Evolutionary conservation across 352 stramenopile genomes (phyloP).

Genomic region (Globisporangium solare): DNA sequence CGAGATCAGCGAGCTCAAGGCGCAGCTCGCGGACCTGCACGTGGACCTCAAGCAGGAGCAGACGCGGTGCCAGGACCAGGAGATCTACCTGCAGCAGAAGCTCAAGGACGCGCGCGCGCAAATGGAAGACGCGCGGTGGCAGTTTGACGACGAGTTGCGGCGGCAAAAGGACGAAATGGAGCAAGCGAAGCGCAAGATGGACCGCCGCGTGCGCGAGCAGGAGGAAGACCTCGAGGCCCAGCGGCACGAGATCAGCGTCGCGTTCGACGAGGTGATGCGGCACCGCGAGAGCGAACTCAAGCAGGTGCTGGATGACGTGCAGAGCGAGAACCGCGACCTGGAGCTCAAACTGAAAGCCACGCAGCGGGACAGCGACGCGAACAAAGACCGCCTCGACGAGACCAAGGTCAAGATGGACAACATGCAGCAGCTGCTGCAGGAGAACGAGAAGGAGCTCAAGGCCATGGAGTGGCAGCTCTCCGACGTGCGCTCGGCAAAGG

Average conservation of each 20-base stretch:
- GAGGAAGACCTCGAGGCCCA: constrained; percentile 76
- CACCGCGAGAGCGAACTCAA: constrained; percentile 63
- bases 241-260: constrained; percentile 62
- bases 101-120: constrained; percentile 69
- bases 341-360: constrained; percentile 55
- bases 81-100: constrained; percentile 60
- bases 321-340: constrained; percentile 42
- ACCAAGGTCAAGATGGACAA: constrained; percentile 66
- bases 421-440: constrained; percentile 46
- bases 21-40: constrained; percentile 47
- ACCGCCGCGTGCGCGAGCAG: constrained; percentile 61
- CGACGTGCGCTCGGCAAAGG: constrained; percentile 50
- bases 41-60: constrained; percentile 45
- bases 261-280: constrained; percentile 77
- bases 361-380: constrained; percentile 35
- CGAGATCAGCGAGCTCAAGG: constrained; percentile 64
- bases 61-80: constrained; percentile 36
- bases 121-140: constrained; percentile 67
- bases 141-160: constrained; percentile 72
- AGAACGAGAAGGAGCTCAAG: constrained; percentile 68
- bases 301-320: constrained; percentile 31
- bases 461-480: constrained; percentile 63
- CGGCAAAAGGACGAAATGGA: constrained; percentile 62
- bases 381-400: constrained; percentile 40
- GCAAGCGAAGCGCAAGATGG: constrained; percentile 35